These are phyloP conservation scores for Bombardia bombarda DNA, from an alignment of 495 filamentous ascomycete genomes.

Conservation along the genomic window DNA sequence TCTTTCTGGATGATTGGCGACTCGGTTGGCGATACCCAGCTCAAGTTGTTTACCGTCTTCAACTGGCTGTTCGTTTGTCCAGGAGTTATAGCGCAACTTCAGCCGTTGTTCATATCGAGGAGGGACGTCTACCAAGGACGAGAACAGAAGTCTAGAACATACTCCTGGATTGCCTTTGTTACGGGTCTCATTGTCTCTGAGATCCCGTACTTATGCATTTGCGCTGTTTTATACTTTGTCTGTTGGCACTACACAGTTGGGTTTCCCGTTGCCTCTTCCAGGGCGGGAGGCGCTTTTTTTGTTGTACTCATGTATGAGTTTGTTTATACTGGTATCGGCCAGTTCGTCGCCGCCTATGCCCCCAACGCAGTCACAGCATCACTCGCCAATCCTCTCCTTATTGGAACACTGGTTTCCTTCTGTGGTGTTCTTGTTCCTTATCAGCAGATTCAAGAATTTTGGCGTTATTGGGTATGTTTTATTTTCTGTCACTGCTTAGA, in stretches of 20 bases:
- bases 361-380: conserved; percentile 47
- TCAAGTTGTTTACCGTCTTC: conserved; percentile 67
- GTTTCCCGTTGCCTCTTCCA: conserved; percentile 31
- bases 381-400: conserved; percentile 43
- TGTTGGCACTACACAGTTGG: conserved; percentile 55
- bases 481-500: too few relatives aligned
- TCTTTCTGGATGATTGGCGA: conserved; percentile 62
- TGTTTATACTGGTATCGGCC: conserved; percentile 40
- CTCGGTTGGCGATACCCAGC: conserved; percentile 60
- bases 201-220: conserved; percentile 47
- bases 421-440: conserved; percentile 50
- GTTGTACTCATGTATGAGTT: conserved; percentile 42
- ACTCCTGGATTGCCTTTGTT: conserved; percentile 56
- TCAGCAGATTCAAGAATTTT: conserved; percentile 42
- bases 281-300: conserved; percentile 37
- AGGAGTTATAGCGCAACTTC: conserved; percentile 47
- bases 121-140: conserved; percentile 65
- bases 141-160: conserved; percentile 66
- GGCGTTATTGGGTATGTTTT: conserved; percentile 24
- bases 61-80: conserved; percentile 48
- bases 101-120: conserved; percentile 61
- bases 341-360: conserved; percentile 38
- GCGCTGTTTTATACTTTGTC: conserved; percentile 49
- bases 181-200: conserved; percentile 48
- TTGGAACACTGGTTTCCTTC: conserved; percentile 43